phyloP scores from a whole-genome alignment of 2,329 filamentous ascomycete species.

The Aspergillus ibericus region DNA sequence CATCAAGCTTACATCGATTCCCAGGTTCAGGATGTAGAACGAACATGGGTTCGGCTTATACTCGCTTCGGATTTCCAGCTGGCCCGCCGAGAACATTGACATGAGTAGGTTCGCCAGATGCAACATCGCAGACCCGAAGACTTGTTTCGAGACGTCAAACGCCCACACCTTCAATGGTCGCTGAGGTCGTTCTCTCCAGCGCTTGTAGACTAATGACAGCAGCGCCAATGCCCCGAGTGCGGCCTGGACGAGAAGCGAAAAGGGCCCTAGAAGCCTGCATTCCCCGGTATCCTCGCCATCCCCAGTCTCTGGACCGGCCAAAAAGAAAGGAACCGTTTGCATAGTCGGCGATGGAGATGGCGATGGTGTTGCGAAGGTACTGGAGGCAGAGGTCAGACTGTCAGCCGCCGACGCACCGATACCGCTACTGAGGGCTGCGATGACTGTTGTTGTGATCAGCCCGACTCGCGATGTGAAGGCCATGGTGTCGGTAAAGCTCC shows the following conservation, averaged over 20 bases:
- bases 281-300: slow-evolving; percentile 64
- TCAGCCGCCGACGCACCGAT: slow-evolving; percentile 16
- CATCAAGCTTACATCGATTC: slow-evolving; percentile 74
- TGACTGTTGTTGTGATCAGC: slow-evolving; percentile 5
- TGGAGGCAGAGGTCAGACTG: slow-evolving; percentile 14
- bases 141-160: slow-evolving; percentile 96
- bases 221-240: slow-evolving; percentile 81
- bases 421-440: slow-evolving; percentile 11
- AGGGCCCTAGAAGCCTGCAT: slow-evolving; percentile 84
- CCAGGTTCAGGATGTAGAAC: slow-evolving; percentile 91
- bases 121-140: slow-evolving; percentile 86
- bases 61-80: slow-evolving; percentile 56
- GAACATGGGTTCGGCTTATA: slow-evolving; percentile 90
- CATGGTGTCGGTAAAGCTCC: slow-evolving; percentile 6
- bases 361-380: slow-evolving; percentile 18
- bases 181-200: slow-evolving; percentile 88
- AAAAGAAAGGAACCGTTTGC: slow-evolving; percentile 20
- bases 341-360: slow-evolving; percentile 23
- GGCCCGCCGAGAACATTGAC: slow-evolving; percentile 90
- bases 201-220: slow-evolving; percentile 85
- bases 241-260: slow-evolving; percentile 85
- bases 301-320: slow-evolving; percentile 24
- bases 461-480: not conserved
- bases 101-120: slow-evolving; percentile 93
- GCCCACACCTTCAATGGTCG: slow-evolving; percentile 95